Evolutionary conservation across 1,139 yeast species (phyloP).

Genomic region (Debaryomyces subglobosus): DNA sequence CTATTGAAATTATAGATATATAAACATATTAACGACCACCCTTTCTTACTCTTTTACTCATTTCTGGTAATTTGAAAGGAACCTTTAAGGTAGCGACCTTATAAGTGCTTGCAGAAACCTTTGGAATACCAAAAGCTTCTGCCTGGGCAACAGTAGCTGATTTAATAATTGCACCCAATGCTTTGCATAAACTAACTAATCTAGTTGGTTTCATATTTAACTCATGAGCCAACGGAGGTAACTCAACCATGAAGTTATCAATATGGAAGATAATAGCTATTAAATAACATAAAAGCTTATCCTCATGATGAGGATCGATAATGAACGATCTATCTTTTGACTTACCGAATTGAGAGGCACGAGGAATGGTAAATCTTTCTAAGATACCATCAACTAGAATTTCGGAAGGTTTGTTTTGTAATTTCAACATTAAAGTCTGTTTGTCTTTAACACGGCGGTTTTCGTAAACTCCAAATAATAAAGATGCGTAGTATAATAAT

Average conservation of each 20-base stretch:
- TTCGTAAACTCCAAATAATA: conserved; percentile 77
- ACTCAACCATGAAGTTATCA: conserved; percentile 73
- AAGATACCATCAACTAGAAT: conserved; percentile 72
- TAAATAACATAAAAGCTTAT: conserved; percentile 78
- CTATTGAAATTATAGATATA: background rate
- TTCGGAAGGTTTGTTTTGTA: conserved; percentile 70
- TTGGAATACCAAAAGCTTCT: conserved; percentile 78
- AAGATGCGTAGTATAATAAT: conserved; percentile 74
- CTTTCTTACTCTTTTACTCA: conserved; percentile 66
- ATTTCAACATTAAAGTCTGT: conserved; percentile 58
- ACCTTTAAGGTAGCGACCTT: conserved; percentile 84
- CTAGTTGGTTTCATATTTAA: conserved; percentile 80
- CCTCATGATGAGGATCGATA: conserved; percentile 87
- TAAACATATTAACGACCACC: conserved; percentile 9
- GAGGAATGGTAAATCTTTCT: conserved; percentile 66
- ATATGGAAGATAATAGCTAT: conserved; percentile 74
- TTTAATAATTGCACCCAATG: conserved; percentile 81
- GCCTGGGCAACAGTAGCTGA: conserved; percentile 80
- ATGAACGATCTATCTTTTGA: conserved; percentile 72
- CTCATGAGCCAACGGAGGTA: conserved; percentile 84
- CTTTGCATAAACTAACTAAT: conserved; percentile 68
- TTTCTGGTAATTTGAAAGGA: conserved; percentile 88
- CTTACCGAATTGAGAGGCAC: conserved; percentile 69
- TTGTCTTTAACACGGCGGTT: conserved; percentile 69
- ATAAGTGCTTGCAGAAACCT: conserved; percentile 62